Base-by-base conservation (phyloP, 345 rosid species). In the Rubroshorea leprosula region DNA sequence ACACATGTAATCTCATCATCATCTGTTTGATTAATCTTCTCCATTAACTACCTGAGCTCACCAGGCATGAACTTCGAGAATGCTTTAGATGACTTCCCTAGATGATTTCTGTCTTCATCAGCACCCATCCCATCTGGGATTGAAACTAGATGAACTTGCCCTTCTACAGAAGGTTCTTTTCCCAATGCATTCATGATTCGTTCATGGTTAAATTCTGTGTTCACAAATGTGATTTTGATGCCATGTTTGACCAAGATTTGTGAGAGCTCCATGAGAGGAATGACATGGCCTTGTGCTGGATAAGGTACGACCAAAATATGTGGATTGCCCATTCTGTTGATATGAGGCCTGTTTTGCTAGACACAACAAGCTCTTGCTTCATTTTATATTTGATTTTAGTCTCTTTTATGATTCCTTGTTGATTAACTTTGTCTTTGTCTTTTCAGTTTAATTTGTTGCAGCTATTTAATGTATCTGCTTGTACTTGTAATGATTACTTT, bases 1-100 rank as follows among this genome's bases (percentile, higher is more conserved):
- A 83, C 58, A 55, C 83, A 79, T 45, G 64, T 69, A 58, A 83
- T 68, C 64, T 51, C 54, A 8, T 35, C 41, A 35, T 2, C 41
- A 57, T 47, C 27, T 35, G 41, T 6, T 35, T 2, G 29, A 57
- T 63, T 49, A 3, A 56, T 49, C 61, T 68, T 58, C 27, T 53
- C 23, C 20, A 80, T 51, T 13, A 83, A 35, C 58, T 77, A 67
- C 65, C 73, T 76, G 25, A 79, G 67, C 65, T 66, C 72, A 18
- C 12, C 49, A 1, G 82, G 77, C 75, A 77, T 71, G 22, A 47
- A 35, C 21, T 47, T 61, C 5, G 6, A 22, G 29, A 57, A 10
- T 23, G 49, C 23, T 15, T 57, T 31, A 3, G 29, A 9, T 57
- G 41, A 23, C 26, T 21, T 22, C 19, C 49, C 60, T 0, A 41